Evolutionary conservation across 2,329 filamentous ascomycete genomes (phyloP).

Genomic region (Talaromyces sp.): DNA sequence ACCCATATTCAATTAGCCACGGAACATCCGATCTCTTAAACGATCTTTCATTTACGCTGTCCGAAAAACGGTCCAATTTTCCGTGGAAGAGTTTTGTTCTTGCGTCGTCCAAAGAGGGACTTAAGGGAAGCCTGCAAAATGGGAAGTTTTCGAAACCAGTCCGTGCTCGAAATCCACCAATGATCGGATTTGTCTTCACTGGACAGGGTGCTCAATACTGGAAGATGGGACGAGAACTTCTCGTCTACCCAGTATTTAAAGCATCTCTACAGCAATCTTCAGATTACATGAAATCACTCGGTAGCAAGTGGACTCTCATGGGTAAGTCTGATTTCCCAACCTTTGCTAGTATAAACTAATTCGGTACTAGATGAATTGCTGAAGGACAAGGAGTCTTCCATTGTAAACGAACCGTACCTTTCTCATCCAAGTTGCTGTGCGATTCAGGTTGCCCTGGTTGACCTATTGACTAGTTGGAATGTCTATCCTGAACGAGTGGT

Average conservation of each 20-base stretch:
- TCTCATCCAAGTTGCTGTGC: slow-evolving; percentile 25
- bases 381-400: slow-evolving; percentile 12
- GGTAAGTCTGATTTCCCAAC: neutral
- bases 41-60: slow-evolving; percentile 20
- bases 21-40: slow-evolving; percentile 12
- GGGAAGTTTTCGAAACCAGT: slow-evolving; percentile 12
- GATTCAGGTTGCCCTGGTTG: slow-evolving; percentile 26
- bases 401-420: slow-evolving; percentile 21
- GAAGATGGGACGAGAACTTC: slow-evolving; percentile 15
- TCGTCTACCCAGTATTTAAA: slow-evolving; percentile 12
- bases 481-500: slow-evolving; percentile 20
- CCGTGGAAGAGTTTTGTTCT: slow-evolving; percentile 12
- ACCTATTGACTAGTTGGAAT: slow-evolving; percentile 21
- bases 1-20: neutral
- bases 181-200: slow-evolving; percentile 10
- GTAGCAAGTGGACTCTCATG: slow-evolving; percentile 15
- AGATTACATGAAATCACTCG: slow-evolving; percentile 18
- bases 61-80: slow-evolving; percentile 13
- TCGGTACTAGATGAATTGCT: slow-evolving; percentile 21
- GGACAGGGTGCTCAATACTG: slow-evolving; percentile 13
- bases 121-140: slow-evolving; percentile 12
- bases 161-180: slow-evolving; percentile 2
- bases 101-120: slow-evolving; percentile 12
- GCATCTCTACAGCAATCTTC: slow-evolving; percentile 18
- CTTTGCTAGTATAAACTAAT: neutral